Evolutionary conservation across 805 yeast species (phyloP).

Genomic region (Teunomyces stri): DNA sequence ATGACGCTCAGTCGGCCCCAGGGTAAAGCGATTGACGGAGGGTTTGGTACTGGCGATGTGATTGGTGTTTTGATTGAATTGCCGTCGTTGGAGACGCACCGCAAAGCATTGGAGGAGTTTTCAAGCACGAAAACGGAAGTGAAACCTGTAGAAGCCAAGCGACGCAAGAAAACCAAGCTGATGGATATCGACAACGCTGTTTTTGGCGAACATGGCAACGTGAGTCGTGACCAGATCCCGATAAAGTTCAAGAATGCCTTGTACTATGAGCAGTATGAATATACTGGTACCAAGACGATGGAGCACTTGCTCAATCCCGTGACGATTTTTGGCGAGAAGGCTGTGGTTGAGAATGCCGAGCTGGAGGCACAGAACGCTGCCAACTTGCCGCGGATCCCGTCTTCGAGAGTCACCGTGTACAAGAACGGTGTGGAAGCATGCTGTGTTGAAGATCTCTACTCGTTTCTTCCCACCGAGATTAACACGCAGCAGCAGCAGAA

Average conservation of each 20-base stretch:
- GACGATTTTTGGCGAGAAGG: conserved; percentile 66
- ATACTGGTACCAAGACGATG: conserved; percentile 64
- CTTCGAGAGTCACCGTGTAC: conserved; percentile 65
- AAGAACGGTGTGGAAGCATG: conserved; percentile 76
- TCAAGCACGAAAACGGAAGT: conserved; percentile 5
- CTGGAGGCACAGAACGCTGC: conserved; percentile 13
- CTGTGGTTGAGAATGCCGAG: conserved; percentile 35
- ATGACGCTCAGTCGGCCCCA: conserved; percentile 72
- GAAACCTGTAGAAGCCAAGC: conserved; percentile 5
- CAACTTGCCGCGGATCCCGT: conserved; percentile 43
- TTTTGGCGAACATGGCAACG: conserved; percentile 32
- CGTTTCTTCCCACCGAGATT: conserved; percentile 78
- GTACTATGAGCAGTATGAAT: conserved; percentile 84
- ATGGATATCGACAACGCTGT: conserved; percentile 5
- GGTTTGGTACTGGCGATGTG: conserved; percentile 73
- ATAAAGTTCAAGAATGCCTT: conserved; percentile 74
- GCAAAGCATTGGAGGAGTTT: conserved; percentile 35
- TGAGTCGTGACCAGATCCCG: conserved; percentile 82
- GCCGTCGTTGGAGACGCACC: conserved; percentile 53
- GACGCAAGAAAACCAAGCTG: conserved; percentile 13
- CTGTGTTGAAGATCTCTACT: conserved; percentile 64
- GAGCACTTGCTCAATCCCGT: conserved; percentile 73
- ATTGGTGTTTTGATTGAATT: conserved; percentile 74
- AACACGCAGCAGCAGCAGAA: conserved; percentile 35
- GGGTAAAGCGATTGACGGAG: conserved; percentile 35